Evolutionary conservation across 257 asterid species (phyloP).

Genomic region (Solanum dulcamara): DNA sequence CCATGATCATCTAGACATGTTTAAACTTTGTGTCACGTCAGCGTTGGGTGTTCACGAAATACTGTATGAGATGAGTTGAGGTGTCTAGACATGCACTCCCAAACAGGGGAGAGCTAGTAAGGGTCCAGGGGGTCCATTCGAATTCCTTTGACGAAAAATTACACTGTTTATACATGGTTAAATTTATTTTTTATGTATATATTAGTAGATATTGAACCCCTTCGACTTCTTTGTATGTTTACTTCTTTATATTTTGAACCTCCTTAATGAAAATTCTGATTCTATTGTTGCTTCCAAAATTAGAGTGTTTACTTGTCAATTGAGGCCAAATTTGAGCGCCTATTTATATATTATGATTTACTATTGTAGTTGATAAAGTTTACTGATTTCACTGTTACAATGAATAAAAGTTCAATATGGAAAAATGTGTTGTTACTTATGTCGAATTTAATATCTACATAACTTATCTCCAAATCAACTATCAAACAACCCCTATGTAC

Average conservation of each 20-base stretch:
- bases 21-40: neutral
- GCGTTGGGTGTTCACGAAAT: neutral
- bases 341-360: neutral
- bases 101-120: neutral
- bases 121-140: neutral
- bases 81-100: neutral
- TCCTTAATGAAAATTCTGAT: too few species aligned
- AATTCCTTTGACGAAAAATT: neutral
- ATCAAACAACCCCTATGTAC: neutral
- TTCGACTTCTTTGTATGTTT: too few species aligned
- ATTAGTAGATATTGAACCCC: neutral
- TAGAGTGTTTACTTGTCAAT: neutral
- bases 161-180: neutral
- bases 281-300: neutral
- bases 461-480: too few species aligned
- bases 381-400: too few species aligned
- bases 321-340: neutral
- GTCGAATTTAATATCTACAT: too few species aligned
- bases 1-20: neutral
- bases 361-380: neutral
- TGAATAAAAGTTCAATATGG: too few species aligned
- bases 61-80: neutral
- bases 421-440: too few species aligned
- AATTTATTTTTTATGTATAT: neutral
- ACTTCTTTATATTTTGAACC: neutral